These are phyloP conservation scores for Marasmius tenuissimus DNA, from an alignment of 1,284 basidiomycete genomes.

Conservation along the genomic window DNA sequence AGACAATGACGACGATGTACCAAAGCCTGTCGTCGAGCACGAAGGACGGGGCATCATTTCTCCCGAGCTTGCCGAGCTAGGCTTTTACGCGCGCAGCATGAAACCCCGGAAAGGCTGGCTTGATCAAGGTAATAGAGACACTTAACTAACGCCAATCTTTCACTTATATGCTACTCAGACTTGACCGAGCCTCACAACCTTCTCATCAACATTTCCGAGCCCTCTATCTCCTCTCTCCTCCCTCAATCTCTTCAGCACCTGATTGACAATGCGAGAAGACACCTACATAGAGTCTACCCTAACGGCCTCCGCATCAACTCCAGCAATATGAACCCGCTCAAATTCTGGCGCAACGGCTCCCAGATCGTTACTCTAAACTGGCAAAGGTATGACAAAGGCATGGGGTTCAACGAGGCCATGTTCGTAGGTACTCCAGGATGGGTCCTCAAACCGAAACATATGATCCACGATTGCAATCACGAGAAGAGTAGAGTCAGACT, in stretches of 20 bases:
- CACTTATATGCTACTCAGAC: slow-evolving; percentile 19
- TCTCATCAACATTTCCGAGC: slow-evolving; percentile 64
- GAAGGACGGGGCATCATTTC: slow-evolving; percentile 39
- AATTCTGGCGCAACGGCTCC: slow-evolving; percentile 60
- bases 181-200: slow-evolving; percentile 43
- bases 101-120: slow-evolving; percentile 55
- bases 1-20: slow-evolving; percentile 18
- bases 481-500: slow-evolving; percentile 22
- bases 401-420: slow-evolving; percentile 64
- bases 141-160: slow-evolving; percentile 3
- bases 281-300: slow-evolving; percentile 60
- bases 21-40: slow-evolving; percentile 12
- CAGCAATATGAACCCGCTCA: slow-evolving; percentile 50
- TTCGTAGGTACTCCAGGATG: slow-evolving; percentile 61
- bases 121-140: slow-evolving; percentile 29
- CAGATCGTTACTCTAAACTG: slow-evolving; percentile 69
- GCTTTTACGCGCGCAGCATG: slow-evolving; percentile 59
- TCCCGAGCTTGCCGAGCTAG: slow-evolving; percentile 47
- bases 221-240: slow-evolving; percentile 36
- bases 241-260: slow-evolving; percentile 36
- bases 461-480: slow-evolving; percentile 20
- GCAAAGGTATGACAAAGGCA: slow-evolving; percentile 53
- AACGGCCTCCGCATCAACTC: slow-evolving; percentile 57
- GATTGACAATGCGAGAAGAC: slow-evolving; percentile 38
- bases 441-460: slow-evolving; percentile 47